Base-by-base conservation (phyloP, 495 filamentous ascomycete genomes). In the Xylaria curta region DNA sequence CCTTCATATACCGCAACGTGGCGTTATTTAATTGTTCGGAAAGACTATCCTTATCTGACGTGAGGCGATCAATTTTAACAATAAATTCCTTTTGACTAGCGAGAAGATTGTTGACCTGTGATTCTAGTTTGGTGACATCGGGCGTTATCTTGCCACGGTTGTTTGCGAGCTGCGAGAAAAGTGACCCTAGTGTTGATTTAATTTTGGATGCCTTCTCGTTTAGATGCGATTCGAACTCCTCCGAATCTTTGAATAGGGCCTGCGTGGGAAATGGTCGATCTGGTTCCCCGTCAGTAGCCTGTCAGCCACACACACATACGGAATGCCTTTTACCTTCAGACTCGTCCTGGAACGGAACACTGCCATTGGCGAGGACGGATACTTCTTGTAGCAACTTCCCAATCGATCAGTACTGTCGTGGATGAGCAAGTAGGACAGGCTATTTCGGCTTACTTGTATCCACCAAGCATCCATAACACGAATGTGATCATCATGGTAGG, bases 401-500 rank as follows among this genome's bases (percentile, higher is more conserved):
- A 47, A 66, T 68, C 65, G 21, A 71, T 76, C 68, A 60, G 63
- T 46, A 44, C 44, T 56, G 33, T 19, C 21, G 0, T 6, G 3
- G 1, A 64, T 36, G 72, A 36, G 13, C 53, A 47, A 31, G n/a
- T n/a, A 53, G 7, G 60, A 33, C 26, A 69, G 31, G 49, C 7
- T 6, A 33, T 47, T 49, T 51, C 7, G 69, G 82, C 87, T 78
- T 85, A 97, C 94, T 88, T 98, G 94, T 72, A 89, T 86, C 82
- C 95, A 94, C 95, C 96, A 99, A 61, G 89, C 87, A 82, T 99
- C 94, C 72, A 97, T 89, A 62, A 93, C 86, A 74, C 95, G 91
- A 47, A 98, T 85, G 75, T 98, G 96, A 72, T 98, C 94, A 82
- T 98, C 92, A 82, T 98, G 94, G 80, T 92, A 89, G 54, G 85